Base-by-base conservation (phyloP, 306 rosid genomes). In the Albizia julibrissin region DNA sequence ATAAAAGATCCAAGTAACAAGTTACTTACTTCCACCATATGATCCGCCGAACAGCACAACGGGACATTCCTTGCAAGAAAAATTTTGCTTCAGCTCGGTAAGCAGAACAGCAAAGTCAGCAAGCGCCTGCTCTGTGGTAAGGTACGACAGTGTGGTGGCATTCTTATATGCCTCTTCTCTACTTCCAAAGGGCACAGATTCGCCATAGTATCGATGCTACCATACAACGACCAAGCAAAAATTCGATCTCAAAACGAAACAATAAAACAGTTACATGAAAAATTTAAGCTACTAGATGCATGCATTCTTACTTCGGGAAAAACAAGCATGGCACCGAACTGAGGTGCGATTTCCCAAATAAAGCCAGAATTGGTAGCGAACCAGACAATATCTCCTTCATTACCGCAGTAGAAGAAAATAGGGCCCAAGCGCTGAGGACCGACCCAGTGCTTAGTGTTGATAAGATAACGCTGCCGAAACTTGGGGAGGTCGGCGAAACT, bases 41-140 rank as follows among this genome's bases (percentile, higher is more conserved):
- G 98, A 94, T 79, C 98, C 98, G 43, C 98, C 98, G 68, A 94
- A 94, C 70, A 94, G 86, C 24, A 94, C 95, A 69, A 92, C 95
- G 2, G 98, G 98, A 80, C 88, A 89, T 68, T 75, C 88, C 56
- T 66, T 75, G 9, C 97, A 94, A 6, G 90, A 88, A 4, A 83
- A 81, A 72, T 92, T 89, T 8, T 82, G 86, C 87, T 94, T 94
- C 7, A 94, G 85, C 67, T 87, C 88, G 11, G 87, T 84, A 66
- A 92, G 15, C 49, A 94, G 84, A 73, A 94, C 90, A 22, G 98
- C 81, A 47, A 89, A 92, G 74, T 94, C 98, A 5, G 94, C 95
- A 2, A 94, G 86, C 7, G 97, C 94, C 82, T 92, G 98, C 77
- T 87, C 94, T 12, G 95, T 90, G 4, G 93, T 94, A 39, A 94